Conservation (phyloP, 2,329 filamentous ascomycete species). For the Pseudogymnoascus sp. region DNA sequence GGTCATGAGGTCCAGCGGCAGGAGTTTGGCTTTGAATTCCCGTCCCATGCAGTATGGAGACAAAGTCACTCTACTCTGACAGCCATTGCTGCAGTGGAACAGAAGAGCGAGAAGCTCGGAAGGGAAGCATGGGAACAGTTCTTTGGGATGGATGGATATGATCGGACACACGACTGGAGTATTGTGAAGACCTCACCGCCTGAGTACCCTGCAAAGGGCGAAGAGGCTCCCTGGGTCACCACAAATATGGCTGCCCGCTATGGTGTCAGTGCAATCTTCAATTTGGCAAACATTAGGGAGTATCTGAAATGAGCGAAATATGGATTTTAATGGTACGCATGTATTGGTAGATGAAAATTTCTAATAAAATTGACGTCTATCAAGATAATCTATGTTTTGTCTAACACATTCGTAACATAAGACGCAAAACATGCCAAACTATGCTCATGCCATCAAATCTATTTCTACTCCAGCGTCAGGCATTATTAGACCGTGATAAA, state of each 20-base stretch:
- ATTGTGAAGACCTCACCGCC: constrained; percentile 2
- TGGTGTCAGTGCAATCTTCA: constrained; percentile 8
- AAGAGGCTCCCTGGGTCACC: constrained; percentile 9
- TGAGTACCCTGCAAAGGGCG: neutral
- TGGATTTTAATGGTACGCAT: too few relatives aligned
- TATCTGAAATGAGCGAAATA: neutral
- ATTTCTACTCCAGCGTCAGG: neutral
- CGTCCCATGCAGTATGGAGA: constrained; percentile 1
- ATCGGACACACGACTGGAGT: neutral
- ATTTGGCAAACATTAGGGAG: constrained; percentile 7
- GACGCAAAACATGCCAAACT: neutral
- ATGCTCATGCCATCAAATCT: neutral
- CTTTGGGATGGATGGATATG: constrained; percentile 1
- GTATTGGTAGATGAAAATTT: neutral
- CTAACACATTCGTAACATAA: neutral
- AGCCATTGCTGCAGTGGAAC: constrained; percentile 5
- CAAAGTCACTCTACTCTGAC: constrained; percentile 10
- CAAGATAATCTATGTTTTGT: neutral
- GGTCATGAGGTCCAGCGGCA: neutral
- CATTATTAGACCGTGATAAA: constrained; percentile 16
- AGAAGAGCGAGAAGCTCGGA: constrained; percentile 2
- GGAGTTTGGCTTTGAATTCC: constrained; percentile 9
- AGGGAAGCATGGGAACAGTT: constrained; percentile 9
- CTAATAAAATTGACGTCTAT: neutral
- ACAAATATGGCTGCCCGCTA: constrained; percentile 8